Evolutionary conservation across 192 early-diverging fungal genomes (phyloP), one percentile per base, ranked within the genome.

Genomic region (Coemansia umbellata): DNA sequence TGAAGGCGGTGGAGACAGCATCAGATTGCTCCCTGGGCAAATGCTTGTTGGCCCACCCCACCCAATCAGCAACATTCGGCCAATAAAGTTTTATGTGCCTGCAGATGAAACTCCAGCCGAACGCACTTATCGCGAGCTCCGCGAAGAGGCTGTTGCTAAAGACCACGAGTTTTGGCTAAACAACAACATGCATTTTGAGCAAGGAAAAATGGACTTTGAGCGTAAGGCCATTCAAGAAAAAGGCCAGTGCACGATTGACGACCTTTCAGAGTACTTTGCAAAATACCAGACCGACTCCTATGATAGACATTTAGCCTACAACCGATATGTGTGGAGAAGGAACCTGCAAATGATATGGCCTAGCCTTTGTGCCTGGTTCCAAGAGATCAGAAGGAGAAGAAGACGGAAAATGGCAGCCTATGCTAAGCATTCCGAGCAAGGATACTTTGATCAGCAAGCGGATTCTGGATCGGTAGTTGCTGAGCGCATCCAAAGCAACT

Each of bases 101-200:
- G 15, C 21, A 0, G 71, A 74, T 57, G 71, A 74, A 21, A 67
- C 71, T 0, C 31, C 48, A 1, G 13, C 15, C 10, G 71, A 74
- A 22, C 48, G 9, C 11, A 22, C 8, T 11, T 74, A 74, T 50
- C 64, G 72, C 9, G 44, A 60, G 39, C 31, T 64, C 14, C 72
- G 72, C 48, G 65, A 75, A 26, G 35, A 54, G 1, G 72, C 59
- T 1, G 37, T 54, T 6, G 17, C 8, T n/a, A 47, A 39, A 19
- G 72, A 75, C 61, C 72, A 75, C 31, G 49, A 37, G 33, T 75
- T 75, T 27, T 75, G 72, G 72, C 31, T 50, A 8, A 66, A 68
- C 61, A 75, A 75, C 53, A 75, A 75, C 50, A 37, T 17, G 39
- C 56, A 53, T 7, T 75, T 75, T 21, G 72, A 75, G 53, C 53